These are phyloP conservation scores for Populus alba DNA, from an alignment of 345 rosid species.

Conservation along the genomic window DNA sequence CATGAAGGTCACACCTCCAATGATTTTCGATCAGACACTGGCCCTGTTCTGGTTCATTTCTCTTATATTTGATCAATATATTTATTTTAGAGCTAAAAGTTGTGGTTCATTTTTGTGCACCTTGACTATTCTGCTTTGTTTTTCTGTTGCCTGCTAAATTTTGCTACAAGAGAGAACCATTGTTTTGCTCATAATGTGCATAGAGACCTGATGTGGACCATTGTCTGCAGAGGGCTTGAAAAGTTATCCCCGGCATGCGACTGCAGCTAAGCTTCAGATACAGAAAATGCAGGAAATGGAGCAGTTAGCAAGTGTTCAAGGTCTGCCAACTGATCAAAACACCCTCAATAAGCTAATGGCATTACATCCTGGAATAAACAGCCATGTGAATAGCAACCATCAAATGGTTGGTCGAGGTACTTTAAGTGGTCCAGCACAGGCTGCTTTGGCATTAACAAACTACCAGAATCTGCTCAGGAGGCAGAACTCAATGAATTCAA, in stretches of 20 bases:
- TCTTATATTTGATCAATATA: neutral
- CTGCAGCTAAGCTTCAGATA: slow-evolving; percentile 62
- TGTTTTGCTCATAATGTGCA: neutral
- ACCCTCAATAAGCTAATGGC: slow-evolving; percentile 81
- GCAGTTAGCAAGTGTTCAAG: slow-evolving; percentile 70
- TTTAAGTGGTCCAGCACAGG: slow-evolving; percentile 72
- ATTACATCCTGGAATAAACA: slow-evolving; percentile 55
- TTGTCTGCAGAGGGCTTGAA: slow-evolving; percentile 79
- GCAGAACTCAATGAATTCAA: slow-evolving; percentile 77
- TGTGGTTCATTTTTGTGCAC: neutral
- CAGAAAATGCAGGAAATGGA: slow-evolving; percentile 85
- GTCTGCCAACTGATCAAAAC: slow-evolving; percentile 75
- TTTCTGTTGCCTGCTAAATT: neutral
- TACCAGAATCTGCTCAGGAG: slow-evolving; percentile 72
- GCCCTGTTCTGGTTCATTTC: neutral
- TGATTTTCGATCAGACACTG: neutral
- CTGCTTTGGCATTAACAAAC: slow-evolving; percentile 70
- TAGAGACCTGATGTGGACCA: neutral
- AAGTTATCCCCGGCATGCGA: slow-evolving; percentile 60
- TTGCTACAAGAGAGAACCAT: neutral
- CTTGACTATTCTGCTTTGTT: neutral
- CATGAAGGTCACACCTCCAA: neutral
- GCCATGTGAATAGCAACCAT: slow-evolving; percentile 47
- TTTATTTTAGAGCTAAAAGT: neutral
- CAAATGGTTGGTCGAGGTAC: slow-evolving; percentile 56